Base-by-base conservation (phyloP, 768 basidiomycete species). In the Ephemerocybe angulata region DNA sequence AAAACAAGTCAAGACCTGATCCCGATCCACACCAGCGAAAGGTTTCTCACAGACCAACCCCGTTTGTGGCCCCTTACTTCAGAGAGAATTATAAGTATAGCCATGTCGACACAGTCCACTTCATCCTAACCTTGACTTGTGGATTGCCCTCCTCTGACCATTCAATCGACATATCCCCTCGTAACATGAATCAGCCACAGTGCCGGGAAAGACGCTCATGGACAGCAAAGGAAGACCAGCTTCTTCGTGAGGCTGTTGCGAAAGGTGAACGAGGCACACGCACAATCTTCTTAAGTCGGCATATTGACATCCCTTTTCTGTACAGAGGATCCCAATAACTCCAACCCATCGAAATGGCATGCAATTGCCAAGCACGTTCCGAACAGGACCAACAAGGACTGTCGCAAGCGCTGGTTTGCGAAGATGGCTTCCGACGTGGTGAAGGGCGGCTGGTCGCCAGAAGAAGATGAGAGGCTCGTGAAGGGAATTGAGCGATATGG, bases 371-470 rank as follows among this genome's bases (percentile, higher is more conserved):
- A 81, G 60, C 80, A 83, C 62, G 80, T 84, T 4, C 82, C 81
- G 10, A 79, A 82, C 61, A 72, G 82, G 52, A 83, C 80, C 21
- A 84, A 84, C 72, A 84, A 84, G 61, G 82, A 84, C 63, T 84
- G 82, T 64, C 75, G 82, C 59, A 84, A 84, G 63, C 73, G 82
- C 12, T 84, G 81, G 81, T 82, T 82, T 57, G 80, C 81, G 1
- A 83, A 81, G 69, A 83, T 84, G 81, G 81, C 80, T 54, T 78
- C 80, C 13, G 79, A 81, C 64, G 81, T 83, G 24, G 79, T 81
- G 27, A 83, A 83, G 62, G 82, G 82, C 42, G 81, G 81, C 10
- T 84, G 82, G 82, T 75, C 81, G 2, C 77, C 80, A 4, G 81
- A 84, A 51, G 82, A 84, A 62, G 82, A 84, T 57, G 79, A 81